Evolutionary conservation across 164 flowering plant species (phyloP).

Genomic region (Vitis amurensis): DNA sequence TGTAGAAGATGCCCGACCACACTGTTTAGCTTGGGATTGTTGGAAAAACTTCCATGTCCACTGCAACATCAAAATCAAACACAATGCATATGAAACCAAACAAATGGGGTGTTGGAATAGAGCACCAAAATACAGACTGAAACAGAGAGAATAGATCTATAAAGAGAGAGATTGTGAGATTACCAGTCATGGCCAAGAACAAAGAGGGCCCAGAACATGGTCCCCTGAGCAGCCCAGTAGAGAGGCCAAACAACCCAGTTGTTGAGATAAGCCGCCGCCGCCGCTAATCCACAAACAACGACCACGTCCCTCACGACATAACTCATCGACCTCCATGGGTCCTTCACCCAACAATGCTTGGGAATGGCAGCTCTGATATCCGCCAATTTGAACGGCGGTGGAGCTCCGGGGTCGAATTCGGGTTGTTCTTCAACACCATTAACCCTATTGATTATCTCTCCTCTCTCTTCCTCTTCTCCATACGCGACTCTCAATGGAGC

Average conservation of each 20-base stretch:
- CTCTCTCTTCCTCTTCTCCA: conserved; percentile 10
- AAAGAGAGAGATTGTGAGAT: neutral
- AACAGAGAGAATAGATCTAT: neutral
- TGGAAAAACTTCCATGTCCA: conserved; percentile 91
- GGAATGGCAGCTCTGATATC: conserved; percentile 76
- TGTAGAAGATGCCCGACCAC: conserved; percentile 78
- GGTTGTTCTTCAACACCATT: conserved; percentile 10
- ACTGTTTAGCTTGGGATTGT: conserved; percentile 52
- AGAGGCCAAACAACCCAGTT: conserved; percentile 76
- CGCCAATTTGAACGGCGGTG: conserved; percentile 70
- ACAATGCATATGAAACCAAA: neutral
- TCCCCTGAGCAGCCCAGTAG: conserved; percentile 80
- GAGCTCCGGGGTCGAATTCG: conserved; percentile 54
- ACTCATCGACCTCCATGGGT: conserved; percentile 80
- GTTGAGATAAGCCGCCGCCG: conserved; percentile 55
- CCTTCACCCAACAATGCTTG: conserved; percentile 80
- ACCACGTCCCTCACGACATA: conserved; percentile 73
- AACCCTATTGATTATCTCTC: conserved; percentile 11
- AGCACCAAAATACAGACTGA: neutral
- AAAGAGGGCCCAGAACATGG: conserved; percentile 92
- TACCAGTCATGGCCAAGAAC: conserved; percentile 93
- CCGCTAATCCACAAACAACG: conserved; percentile 60
- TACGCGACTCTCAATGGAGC: conserved; percentile 37
- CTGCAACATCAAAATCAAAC: conserved; percentile 30
- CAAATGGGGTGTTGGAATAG: neutral